A percentile compares a stretch with the other conserved stretches of the same genome.
Conservation (phyloP, 495 filamentous ascomycete genomes). For the Stereocaulon alpinum region DNA sequence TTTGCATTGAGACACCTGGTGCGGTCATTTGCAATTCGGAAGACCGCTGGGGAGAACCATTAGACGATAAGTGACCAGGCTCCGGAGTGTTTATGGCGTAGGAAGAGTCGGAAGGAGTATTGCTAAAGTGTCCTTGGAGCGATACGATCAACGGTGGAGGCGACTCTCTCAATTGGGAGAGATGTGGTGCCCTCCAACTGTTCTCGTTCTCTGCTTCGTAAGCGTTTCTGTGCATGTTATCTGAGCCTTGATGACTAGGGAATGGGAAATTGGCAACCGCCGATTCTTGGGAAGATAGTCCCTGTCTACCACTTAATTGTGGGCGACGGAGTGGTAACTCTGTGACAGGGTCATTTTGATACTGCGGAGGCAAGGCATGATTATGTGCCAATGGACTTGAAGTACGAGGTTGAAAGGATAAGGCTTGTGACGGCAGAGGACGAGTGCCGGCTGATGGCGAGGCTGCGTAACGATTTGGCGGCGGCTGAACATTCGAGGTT, state of each 20-base stretch:
- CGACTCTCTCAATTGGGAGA: slow-evolving; percentile 10
- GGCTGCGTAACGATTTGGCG: slow-evolving; percentile 40
- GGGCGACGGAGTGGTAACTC: slow-evolving; percentile 1
- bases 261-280: neutral
- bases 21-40: slow-evolving; percentile 29
- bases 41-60: slow-evolving; percentile 40
- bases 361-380: neutral
- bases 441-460: slow-evolving; percentile 34
- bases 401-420: slow-evolving; percentile 72
- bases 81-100: slow-evolving; percentile 30
- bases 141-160: slow-evolving; percentile 1
- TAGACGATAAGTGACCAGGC: slow-evolving; percentile 42
- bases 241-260: neutral
- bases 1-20: slow-evolving; percentile 30
- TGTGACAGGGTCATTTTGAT: neutral
- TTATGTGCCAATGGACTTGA: slow-evolving; percentile 72
- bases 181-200: neutral
- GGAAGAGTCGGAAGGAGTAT: slow-evolving; percentile 9
- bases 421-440: slow-evolving; percentile 35
- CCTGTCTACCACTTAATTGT: slow-evolving; percentile 2
- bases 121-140: slow-evolving; percentile 7
- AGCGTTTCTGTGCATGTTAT: neutral
- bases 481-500: slow-evolving; percentile 30
- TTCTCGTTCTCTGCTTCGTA: neutral
- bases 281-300: neutral